Base-by-base conservation (phyloP, 1,284 basidiomycete species). In the Cutaneotrichosporon sp. region DNA sequence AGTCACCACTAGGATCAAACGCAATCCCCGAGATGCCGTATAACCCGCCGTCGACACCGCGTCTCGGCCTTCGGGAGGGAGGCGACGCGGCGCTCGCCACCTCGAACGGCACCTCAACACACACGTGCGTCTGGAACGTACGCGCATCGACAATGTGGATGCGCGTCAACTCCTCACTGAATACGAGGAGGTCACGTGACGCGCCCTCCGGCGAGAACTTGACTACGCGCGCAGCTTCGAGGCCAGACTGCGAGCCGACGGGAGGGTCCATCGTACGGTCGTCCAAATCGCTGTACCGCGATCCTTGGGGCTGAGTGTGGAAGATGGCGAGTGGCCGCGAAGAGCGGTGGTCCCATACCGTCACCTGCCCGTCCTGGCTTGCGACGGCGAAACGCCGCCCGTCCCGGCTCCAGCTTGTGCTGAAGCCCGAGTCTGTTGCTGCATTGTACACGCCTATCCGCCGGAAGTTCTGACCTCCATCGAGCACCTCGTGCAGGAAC, bases 121-220 rank as follows among this genome's bases (percentile, higher is more conserved):
- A 66, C 22, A 78, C 72, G 67, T 80, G 80, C 1, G 77, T 74
- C 57, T 77, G 66, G 64, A 81, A 77, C 8, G 77, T 80, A 34
- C 72, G 70, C n/a, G 78, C 80, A 60, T 81, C 80, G 40, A 80
- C 71, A n/a, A 81, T 72, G 67, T 81, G 80, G 58, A 81, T 75
- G 61, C 79, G 73, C 22, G 75, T 67, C 51, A 70, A 71, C 66
- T 81, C 78, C 75, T 80, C 60, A 11, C 38, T 46, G 59, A 81
- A 81, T 4, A 80, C 79, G 68, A 81, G 72, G 14, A 81, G 66
- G 66, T 81, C 80, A 49, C 80, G 67, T 9, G 62, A 60, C 52
- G 70, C 72, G 26, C 80, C 80, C 60, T 78, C 78, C 10, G 80
- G 80, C 58, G 70, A 74, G 62, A 81, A 81, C 62, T 81, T 81